Evolutionary conservation across 805 yeast species (phyloP), one percentile per base, ranked within the genome.

Genomic region (Yamadazyma olivae): DNA sequence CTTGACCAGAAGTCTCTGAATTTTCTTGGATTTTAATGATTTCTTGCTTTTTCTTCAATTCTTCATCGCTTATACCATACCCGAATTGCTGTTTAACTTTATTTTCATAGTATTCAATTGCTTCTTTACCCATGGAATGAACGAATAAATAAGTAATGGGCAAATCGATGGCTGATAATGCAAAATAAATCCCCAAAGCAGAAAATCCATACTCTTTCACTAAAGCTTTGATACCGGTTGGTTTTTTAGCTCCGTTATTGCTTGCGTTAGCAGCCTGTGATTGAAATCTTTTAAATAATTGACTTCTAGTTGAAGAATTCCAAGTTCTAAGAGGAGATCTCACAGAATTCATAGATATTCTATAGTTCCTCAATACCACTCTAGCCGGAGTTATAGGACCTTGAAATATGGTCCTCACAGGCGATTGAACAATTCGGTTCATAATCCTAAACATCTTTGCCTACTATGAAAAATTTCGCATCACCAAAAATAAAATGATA

Each of bases 181-280:
- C 82, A 15, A 88, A 49, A 53, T 93, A 93, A 0, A 91, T 87
- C 10, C 88, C 95, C 10, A 91, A 63, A 0, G 96, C 97, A 13
- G 95, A 77, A 66, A 83, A 88, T 0, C 99, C 99, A 57, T 93
- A 93, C 53, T 85, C 83, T 53, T 84, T 81, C 51, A 85, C 73
- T 44, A 93, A 67, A 8, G 75, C 81, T 56, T 78, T 86, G 23
- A 77, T 57, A 10, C 80, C 79, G 1, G 63, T 56, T 14, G 70
- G 61, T 34, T 67, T 63, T 42, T 52, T 59, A 7, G 10, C 14
- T 4, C 17, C 5, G 23, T 15, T 6, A 10, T n/a, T 27, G 29
- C 15, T 20, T 21, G 13, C 32, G 31, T 33, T 21, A 2, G 49
- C 28, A 10, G 33, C 40, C 8, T 50, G 45, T 14, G 56, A 44